Evolutionary conservation across 495 filamentous ascomycete species (phyloP).

Genomic region (Podospora comata): DNA sequence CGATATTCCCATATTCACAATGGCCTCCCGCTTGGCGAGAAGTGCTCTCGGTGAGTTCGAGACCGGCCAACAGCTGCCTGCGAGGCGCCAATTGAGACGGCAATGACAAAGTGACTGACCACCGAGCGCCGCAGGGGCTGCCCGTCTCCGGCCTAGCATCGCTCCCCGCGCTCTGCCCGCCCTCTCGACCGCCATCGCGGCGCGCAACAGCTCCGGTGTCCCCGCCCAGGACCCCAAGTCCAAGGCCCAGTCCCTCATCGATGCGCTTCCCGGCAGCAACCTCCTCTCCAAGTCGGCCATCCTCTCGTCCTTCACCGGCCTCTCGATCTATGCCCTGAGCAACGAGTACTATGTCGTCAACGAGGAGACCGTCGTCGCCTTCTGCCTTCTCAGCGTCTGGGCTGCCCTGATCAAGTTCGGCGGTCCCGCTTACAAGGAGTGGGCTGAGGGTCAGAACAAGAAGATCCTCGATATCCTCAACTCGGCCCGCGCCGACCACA

Average conservation of each 20-base stretch:
- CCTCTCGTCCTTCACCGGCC: conserved; percentile 85
- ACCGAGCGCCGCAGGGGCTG: conserved; percentile 60
- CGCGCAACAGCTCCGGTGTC: conserved; percentile 70
- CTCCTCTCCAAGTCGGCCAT: conserved; percentile 93
- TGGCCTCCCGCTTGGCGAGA: conserved; percentile 93
- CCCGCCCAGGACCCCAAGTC: conserved; percentile 81
- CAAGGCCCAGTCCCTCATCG: conserved; percentile 92
- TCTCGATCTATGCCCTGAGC: conserved; percentile 92
- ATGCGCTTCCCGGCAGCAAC: conserved; percentile 79
- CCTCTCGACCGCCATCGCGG: conserved; percentile 58
- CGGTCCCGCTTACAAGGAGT: conserved; percentile 86
- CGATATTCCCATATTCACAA: conserved; percentile 60
- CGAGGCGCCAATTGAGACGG: conserved; percentile 26
- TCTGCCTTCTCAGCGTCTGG: conserved; percentile 88
- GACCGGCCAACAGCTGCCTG: not conserved
- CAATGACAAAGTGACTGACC: conserved; percentile 15
- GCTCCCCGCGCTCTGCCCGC: conserved; percentile 68
- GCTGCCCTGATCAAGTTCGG: conserved; percentile 83
- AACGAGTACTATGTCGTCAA: conserved; percentile 99
- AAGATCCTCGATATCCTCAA: conserved; percentile 94
- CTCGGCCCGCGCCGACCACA: conserved; percentile 88
- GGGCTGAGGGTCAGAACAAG: conserved; percentile 79
- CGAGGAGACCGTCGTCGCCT: conserved; percentile 89
- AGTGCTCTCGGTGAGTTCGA: conserved; percentile 77
- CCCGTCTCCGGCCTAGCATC: conserved; percentile 76